Evolutionary conservation across 2,329 filamentous ascomycete genomes (phyloP).

Genomic region (Sarocladium strictum): DNA sequence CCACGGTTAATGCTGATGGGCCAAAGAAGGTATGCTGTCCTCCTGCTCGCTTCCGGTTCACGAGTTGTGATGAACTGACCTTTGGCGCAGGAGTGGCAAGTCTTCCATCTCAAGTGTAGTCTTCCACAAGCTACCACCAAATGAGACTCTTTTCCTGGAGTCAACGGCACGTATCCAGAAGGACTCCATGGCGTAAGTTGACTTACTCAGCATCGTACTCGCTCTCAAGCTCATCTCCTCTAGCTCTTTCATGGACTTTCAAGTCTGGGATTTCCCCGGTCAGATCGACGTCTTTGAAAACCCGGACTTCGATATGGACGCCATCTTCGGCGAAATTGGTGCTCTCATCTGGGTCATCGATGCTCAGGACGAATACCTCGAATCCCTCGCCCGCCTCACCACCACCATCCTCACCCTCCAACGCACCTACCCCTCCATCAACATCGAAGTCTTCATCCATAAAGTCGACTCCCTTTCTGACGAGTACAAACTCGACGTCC

Average conservation of each 20-base stretch:
- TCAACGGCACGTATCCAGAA: slow-evolving; percentile 93
- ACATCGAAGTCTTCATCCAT: slow-evolving; percentile 98
- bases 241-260: slow-evolving; percentile 98
- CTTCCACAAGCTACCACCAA: slow-evolving; percentile 96
- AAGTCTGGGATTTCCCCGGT: slow-evolving; percentile 95
- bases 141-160: slow-evolving; percentile 91
- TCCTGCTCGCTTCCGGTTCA: not conserved
- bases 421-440: slow-evolving; percentile 84
- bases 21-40: slow-evolving; percentile 67
- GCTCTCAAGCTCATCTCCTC: slow-evolving; percentile 15
- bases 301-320: slow-evolving; percentile 81
- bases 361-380: slow-evolving; percentile 94
- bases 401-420: slow-evolving; percentile 85
- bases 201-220: not conserved
- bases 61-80: slow-evolving; percentile 4
- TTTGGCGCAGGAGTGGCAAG: slow-evolving; percentile 73
- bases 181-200: slow-evolving; percentile 82
- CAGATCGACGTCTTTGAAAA: slow-evolving; percentile 87
- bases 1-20: slow-evolving; percentile 91
- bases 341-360: slow-evolving; percentile 98
- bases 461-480: slow-evolving; percentile 97
- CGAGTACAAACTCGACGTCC: slow-evolving; percentile 93
- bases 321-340: slow-evolving; percentile 90
- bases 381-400: slow-evolving; percentile 82
- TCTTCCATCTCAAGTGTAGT: slow-evolving; percentile 98